Evolutionary conservation across 495 filamentous ascomycete species (phyloP), one percentile per base, ranked within the genome.

Genomic region (Penicillium herquei): DNA sequence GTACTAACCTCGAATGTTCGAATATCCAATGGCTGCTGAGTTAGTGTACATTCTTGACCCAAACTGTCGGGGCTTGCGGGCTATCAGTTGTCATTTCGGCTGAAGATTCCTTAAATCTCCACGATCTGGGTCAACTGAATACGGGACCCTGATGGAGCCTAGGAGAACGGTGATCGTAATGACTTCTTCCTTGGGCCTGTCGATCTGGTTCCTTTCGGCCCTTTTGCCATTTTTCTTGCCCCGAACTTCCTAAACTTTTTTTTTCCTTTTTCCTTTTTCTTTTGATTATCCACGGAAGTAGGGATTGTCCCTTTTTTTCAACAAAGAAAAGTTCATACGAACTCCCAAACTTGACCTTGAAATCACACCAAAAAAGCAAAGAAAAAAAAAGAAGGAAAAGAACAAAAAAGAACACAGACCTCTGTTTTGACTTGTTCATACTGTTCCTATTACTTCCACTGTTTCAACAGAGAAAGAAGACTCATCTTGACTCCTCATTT

Each of bases 81-180:
- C 56, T 55, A 55, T 52, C 39, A 48, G 45, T 51, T 57, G 56
- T 58, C 62, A 65, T 60, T 64, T 70, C 70, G 70, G 70, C 61
- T 70, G 67, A 65, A 69, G 65, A 67, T 65, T 71, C 67, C 69
- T 69, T 54, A 71, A 64, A 56, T 61, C 55, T 62, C 63, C 61
- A 59, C 60, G 65, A 72, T 72, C 67, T 67, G 50, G 39, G 52
- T 64, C 63, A 46, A 10, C 33, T 35, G 21, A 47, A 59, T 58
- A 58, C 54, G 56, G 63, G 70, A 69, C 67, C 62, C 67, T 68
- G 67, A 62, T 65, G 57, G 54, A 54, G 49, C 9, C 51, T 54
- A 45, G 47, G 49, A 11, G 59, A 57, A 54, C 51, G 62, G 52
- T 65, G 65, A 65, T 63, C 62, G 54, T 49, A 65, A 65, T 63